A percentile compares a stretch with the other conserved stretches of the same genome.
Evolutionary conservation across 106 monocot genomes (phyloP).

Genomic region (Ottelia alismoides): DNA sequence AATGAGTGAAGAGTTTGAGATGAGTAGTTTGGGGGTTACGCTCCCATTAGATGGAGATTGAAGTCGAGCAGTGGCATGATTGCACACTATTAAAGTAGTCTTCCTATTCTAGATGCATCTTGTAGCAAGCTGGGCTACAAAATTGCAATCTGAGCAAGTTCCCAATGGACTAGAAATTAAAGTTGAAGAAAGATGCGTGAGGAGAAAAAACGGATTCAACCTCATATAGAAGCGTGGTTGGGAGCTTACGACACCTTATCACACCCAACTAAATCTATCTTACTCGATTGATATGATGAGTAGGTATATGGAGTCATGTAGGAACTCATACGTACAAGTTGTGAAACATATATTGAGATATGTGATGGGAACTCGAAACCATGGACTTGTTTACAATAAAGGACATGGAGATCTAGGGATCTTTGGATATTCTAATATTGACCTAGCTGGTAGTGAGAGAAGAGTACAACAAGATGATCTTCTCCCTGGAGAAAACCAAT

Average conservation of each 20-base stretch:
- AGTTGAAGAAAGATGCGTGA: neutral
- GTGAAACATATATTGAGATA: conserved; percentile 1
- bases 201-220: neutral
- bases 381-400: no score
- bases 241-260: neutral
- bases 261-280: neutral
- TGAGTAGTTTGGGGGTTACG: neutral
- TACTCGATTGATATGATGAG: neutral
- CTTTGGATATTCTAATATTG: no score
- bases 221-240: conserved; percentile 1
- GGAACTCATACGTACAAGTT: neutral
- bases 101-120: neutral
- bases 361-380: no score
- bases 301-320: neutral
- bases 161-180: neutral
- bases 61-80: neutral
- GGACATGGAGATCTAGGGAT: no score
- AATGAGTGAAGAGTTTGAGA: neutral
- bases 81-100: neutral
- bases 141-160: conserved; percentile 1
- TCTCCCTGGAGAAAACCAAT: no score
- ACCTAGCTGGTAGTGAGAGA: no score
- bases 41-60: neutral
- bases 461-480: no score
- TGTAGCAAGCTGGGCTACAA: neutral